Base-by-base conservation (phyloP, 495 filamentous ascomycete species). In the Podospora didyma region DNA sequence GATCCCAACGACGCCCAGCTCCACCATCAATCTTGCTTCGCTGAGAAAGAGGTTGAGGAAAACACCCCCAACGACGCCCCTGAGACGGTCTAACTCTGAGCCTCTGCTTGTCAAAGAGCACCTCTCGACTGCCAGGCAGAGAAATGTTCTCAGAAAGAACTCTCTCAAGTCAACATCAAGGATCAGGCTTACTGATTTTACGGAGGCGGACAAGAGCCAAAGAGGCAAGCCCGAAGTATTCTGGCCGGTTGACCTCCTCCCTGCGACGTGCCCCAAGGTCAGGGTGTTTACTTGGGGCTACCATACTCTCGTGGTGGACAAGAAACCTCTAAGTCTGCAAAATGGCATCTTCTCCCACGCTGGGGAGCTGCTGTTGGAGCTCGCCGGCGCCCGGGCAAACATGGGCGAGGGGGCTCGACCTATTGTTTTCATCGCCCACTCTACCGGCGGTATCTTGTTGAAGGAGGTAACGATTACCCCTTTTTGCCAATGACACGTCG, bases 201-300 rank as follows among this genome's bases (percentile, higher is more conserved):
- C 51, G 17, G 54, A 49, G 19, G 24, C 23, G 11, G 24, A 48
- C 11, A 26, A 54, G 31, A 42, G 3, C 20, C 21, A 24, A 23
- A 22, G 53, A 1, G 45, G 21, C 17, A 31, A n/a, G 11, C 24
- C 51, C 20, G 67, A 69, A 7, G 44, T 62, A 2, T 73, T 62
- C 56, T 74, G 72, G 72, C 72, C 72, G 14, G 50, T 69, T 10
- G 69, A 72, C 35, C 51, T 73, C 19, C 60, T 74, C 14, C 67
- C 72, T 1, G 31, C 54, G 19, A 62, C 69, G 41, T 74, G 72
- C 48, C 69, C 72, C 2, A 62, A 61, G 17, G 62, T 62, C 9
- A 60, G 72, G 12, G 50, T 74, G 4, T 65, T 65, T n/a, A 67
- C 66, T 1, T 74, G 70, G 70, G 72, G 72, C 20, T 73, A 68